Evolutionary conservation across 1,139 yeast species (phyloP).

Genomic region (Yamadazyma siamensis): DNA sequence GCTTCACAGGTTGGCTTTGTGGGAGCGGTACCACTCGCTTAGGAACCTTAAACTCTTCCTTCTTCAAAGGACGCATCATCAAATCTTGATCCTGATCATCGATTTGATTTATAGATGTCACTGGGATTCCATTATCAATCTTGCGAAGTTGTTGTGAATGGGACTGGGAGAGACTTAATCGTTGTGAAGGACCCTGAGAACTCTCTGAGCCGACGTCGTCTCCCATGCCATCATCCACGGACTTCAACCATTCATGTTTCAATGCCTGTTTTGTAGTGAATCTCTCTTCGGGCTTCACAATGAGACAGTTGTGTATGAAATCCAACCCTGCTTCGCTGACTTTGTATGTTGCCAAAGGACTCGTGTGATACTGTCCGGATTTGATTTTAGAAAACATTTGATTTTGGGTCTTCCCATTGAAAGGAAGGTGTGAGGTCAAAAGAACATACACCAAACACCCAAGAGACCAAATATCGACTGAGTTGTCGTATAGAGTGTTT

Average conservation of each 20-base stretch:
- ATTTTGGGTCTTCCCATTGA: constrained; percentile 88
- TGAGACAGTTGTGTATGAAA: constrained; percentile 64
- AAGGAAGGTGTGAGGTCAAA: constrained; percentile 88
- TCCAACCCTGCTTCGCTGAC: constrained; percentile 64
- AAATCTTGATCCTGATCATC: constrained; percentile 40
- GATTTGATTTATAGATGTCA: constrained; percentile 39
- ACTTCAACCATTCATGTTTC: constrained; percentile 61
- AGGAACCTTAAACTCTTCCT: constrained; percentile 41
- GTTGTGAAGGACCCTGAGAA: constrained; percentile 16
- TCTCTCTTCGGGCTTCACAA: constrained; percentile 69
- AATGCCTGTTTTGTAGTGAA: constrained; percentile 73
- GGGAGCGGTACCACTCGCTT: constrained; percentile 43
- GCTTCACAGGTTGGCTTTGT: constrained; percentile 32
- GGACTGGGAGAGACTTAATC: constrained; percentile 65
- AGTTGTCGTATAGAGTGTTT: constrained; percentile 60
- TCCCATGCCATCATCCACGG: constrained; percentile 23
- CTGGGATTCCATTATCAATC: constrained; percentile 38
- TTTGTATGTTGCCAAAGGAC: constrained; percentile 67
- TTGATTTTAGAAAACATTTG: constrained; percentile 74
- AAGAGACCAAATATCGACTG: constrained; percentile 92
- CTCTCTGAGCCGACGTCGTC: constrained; percentile 7
- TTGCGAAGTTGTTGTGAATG: constrained; percentile 62
- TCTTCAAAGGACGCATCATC: constrained; percentile 43
- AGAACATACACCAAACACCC: constrained; percentile 88
- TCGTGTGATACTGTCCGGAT: constrained; percentile 75